Evolutionary conservation across 768 basidiomycete genomes (phyloP).

Genomic region (Roridomyces roridus): DNA sequence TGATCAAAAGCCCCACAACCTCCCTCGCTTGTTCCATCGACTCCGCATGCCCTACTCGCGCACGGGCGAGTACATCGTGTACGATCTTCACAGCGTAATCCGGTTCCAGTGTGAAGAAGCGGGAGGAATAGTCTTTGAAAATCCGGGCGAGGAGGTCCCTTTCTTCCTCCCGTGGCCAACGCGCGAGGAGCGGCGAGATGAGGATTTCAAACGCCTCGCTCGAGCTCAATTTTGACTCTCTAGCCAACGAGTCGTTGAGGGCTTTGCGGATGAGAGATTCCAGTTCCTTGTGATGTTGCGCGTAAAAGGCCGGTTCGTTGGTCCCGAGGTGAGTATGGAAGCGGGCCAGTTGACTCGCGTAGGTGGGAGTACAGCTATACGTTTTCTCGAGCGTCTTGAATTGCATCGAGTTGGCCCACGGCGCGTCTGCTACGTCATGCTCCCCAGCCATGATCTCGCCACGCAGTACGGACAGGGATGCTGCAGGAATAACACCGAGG

Average conservation of each 20-base stretch:
- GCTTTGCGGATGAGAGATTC: constrained; percentile 15
- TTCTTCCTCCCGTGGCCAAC: constrained; percentile 9
- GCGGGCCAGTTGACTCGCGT: constrained; percentile 3
- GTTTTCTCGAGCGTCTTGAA: constrained; percentile 13
- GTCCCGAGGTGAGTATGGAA: constrained; percentile 22
- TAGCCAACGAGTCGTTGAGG: constrained; percentile 6
- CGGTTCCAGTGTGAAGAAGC: constrained; percentile 10
- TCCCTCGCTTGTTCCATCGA: constrained; percentile 10
- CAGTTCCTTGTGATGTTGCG: constrained; percentile 5
- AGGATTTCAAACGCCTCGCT: constrained; percentile 11
- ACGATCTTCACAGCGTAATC: constrained; percentile 12
- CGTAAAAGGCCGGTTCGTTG: constrained; percentile 13
- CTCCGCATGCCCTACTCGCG: constrained; percentile 4
- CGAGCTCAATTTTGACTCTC: constrained; percentile 2
- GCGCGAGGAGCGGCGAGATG: constrained; percentile 13
- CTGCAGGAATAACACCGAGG: constrained; percentile 2
- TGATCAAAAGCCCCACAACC: constrained; percentile 11
- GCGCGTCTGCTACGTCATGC: constrained; percentile 16
- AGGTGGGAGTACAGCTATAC: constrained; percentile 5
- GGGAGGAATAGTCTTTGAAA: constrained; percentile 5
- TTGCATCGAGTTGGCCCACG: constrained; percentile 22
- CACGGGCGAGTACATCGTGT: constrained; percentile 13
- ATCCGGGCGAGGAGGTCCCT: constrained; percentile 7
- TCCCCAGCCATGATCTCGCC: constrained; percentile 17
- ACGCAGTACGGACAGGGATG: constrained; percentile 2